A percentile compares a stretch with the other conserved stretches of the same genome.
Conservation (phyloP, 495 filamentous ascomycete species). For the Amphirosellinia nigrospora region DNA sequence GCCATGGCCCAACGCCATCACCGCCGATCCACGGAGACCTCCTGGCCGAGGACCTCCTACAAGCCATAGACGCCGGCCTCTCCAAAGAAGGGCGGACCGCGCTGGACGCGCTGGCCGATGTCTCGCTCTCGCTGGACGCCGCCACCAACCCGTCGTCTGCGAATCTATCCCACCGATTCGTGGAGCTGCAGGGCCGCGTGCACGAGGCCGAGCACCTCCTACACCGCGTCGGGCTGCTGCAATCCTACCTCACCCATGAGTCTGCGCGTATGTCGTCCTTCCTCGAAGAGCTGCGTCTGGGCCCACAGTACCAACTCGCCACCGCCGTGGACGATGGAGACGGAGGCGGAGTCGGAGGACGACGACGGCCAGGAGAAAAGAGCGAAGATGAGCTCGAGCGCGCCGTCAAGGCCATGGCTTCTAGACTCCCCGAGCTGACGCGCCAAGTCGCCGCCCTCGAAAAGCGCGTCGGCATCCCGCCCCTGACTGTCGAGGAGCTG, state of each 20-base stretch:
- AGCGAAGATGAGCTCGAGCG: slow-evolving; percentile 62
- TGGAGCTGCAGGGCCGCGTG: slow-evolving; percentile 46
- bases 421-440: slow-evolving; percentile 61
- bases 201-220: slow-evolving; percentile 50
- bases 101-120: slow-evolving; percentile 48
- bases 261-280: slow-evolving; percentile 33
- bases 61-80: slow-evolving; percentile 45
- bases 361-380: no score
- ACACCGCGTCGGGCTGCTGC: slow-evolving; percentile 49
- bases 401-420: slow-evolving; percentile 61
- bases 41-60: slow-evolving; percentile 34
- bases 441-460: slow-evolving; percentile 49
- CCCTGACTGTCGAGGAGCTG: slow-evolving; percentile 52
- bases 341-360: slow-evolving; percentile 45
- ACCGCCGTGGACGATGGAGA: slow-evolving; percentile 60
- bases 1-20: slow-evolving; percentile 10
- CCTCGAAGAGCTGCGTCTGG: slow-evolving; percentile 41
- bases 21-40: slow-evolving; percentile 25
- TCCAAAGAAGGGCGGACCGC: slow-evolving; percentile 52
- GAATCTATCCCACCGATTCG: slow-evolving; percentile 42
- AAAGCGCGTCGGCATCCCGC: slow-evolving; percentile 29
- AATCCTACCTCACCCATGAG: slow-evolving; percentile 47
- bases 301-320: slow-evolving; percentile 54
- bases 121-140: slow-evolving; percentile 44
- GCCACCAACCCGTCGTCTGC: slow-evolving; percentile 33